A percentile compares a stretch with the other conserved stretches of the same genome.
Evolutionary conservation across 257 asterid species (phyloP).

Genomic region (Ehretia macrophylla): DNA sequence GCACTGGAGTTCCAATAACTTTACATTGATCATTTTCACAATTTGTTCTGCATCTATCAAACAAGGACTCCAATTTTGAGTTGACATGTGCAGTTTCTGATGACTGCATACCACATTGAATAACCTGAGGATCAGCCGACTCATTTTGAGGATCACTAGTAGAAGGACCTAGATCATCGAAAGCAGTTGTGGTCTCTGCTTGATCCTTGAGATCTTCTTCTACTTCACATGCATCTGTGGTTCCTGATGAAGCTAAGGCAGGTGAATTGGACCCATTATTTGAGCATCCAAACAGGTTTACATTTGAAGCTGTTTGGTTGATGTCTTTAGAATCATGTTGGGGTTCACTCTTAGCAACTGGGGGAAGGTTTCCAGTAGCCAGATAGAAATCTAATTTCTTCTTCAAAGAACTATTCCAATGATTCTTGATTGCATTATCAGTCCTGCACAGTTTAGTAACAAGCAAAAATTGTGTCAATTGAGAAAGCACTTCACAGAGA

Average conservation of each 20-base stretch:
- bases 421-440: slow-evolving; percentile 96
- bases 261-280: slow-evolving; percentile 32
- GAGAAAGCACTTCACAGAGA: too few species aligned
- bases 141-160: slow-evolving; percentile 27
- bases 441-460: slow-evolving; percentile 56
- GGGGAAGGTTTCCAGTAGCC: slow-evolving; percentile 89
- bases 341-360: slow-evolving; percentile 43
- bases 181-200: slow-evolving; percentile 23
- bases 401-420: slow-evolving; percentile 97
- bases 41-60: slow-evolving; percentile 19
- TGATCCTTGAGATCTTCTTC: slow-evolving; percentile 41
- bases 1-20: slow-evolving; percentile 28
- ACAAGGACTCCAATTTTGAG: slow-evolving; percentile 26
- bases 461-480: slow-evolving; percentile 12
- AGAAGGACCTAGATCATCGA: slow-evolving; percentile 27
- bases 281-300: too few species aligned
- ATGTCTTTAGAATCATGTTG: slow-evolving; percentile 40
- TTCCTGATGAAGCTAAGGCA: slow-evolving; percentile 37
- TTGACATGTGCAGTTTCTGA: slow-evolving; percentile 23
- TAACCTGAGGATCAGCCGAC: slow-evolving; percentile 30
- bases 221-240: slow-evolving; percentile 29
- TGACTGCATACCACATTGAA: slow-evolving; percentile 27
- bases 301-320: slow-evolving; percentile 32
- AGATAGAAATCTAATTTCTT: slow-evolving; percentile 84
- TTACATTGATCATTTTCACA: slow-evolving; percentile 34